These are phyloP conservation scores for Mortierella polycephala DNA, from an alignment of 371 early-diverging fungal genomes.

Conservation along the genomic window DNA sequence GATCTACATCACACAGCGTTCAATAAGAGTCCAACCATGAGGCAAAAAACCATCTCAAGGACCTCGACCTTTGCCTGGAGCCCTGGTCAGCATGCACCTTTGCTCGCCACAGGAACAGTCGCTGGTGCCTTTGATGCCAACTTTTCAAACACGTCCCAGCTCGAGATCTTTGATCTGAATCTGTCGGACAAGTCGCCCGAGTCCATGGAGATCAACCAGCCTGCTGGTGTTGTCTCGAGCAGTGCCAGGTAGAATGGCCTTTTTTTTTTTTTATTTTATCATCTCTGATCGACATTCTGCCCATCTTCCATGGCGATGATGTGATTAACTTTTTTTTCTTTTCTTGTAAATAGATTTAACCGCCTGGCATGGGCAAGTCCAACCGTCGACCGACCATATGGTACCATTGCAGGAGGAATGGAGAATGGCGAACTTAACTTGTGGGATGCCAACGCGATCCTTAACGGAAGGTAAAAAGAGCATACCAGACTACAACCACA, in stretches of 20 bases:
- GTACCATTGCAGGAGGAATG: constrained; percentile 94
- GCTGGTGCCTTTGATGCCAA: constrained; percentile 97
- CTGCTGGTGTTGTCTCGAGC: constrained; percentile 71
- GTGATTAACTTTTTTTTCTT: neutral
- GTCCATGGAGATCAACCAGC: constrained; percentile 48
- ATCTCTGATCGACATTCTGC: too few relatives aligned
- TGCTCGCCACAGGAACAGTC: constrained; percentile 94
- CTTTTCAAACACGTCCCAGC: constrained; percentile 90
- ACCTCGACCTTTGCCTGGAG: constrained; percentile 89
- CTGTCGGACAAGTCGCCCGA: constrained; percentile 59
- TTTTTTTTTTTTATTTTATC: neutral
- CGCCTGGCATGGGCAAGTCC: constrained; percentile 87
- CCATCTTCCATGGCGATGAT: too few relatives aligned
- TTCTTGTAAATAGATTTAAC: constrained; percentile 72
- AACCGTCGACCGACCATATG: constrained; percentile 69
- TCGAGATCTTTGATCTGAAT: constrained; percentile 90
- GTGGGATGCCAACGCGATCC: constrained; percentile 86
- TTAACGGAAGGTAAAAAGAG: constrained; percentile 64
- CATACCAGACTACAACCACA: neutral
- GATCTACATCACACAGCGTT: neutral
- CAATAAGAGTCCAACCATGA: constrained; percentile 34
- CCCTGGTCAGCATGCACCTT: constrained; percentile 75
- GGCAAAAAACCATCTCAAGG: constrained; percentile 76
- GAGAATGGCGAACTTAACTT: constrained; percentile 93
- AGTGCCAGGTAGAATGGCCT: constrained; percentile 68